Base-by-base conservation (phyloP, 2,329 filamentous ascomycete genomes). In the Ascochyta lentis region DNA sequence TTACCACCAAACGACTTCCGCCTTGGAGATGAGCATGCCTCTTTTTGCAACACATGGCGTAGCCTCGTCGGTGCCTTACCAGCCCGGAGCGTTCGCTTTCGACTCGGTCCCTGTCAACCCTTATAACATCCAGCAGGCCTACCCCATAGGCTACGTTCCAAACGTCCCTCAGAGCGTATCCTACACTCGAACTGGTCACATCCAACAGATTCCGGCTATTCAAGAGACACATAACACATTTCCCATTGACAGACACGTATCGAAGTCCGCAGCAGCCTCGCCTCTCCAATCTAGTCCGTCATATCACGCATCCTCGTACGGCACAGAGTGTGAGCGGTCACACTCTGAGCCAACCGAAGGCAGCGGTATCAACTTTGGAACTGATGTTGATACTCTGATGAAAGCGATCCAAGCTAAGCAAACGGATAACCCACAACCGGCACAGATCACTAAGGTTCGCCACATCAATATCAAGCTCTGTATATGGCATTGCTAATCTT, bases 371-470 rank as follows among this genome's bases (percentile, higher is more conserved):
- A 82, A 84, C 57, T 94, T 93, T 72, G 83, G 85, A n/a, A 96
- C 92, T 0, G 86, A 91, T 56, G 87, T 97, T 34, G 93, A 97
- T 72, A 88, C 87, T 38, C 78, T 98, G 38, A 96, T 97, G 92
- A 92, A 89, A 75, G 86, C 89, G 0, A 94, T 97, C 41, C 92
- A 96, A 73, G 80, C 85, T 40, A 90, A 89, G 68, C 76, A 81
- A 22, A 78, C 81, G 13, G 73, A 74, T 16, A 70, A 78, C 8
- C 64, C 71, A 33, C 67, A 51, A 63, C 64, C 59, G 49, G 61
- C 49, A 59, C 73, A 56, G 35, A 37, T 63, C 50, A 43, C 66
- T 49, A 68, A 76, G 69, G 73, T 75, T 66, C 67, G 74, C 49
- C 54, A 15, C 6, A 15, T 29, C 26, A 13, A 10, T 34, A 12